These are phyloP conservation scores for Aureobasidium musti DNA, from an alignment of 2,329 filamentous ascomycete genomes.

Conservation along the genomic window DNA sequence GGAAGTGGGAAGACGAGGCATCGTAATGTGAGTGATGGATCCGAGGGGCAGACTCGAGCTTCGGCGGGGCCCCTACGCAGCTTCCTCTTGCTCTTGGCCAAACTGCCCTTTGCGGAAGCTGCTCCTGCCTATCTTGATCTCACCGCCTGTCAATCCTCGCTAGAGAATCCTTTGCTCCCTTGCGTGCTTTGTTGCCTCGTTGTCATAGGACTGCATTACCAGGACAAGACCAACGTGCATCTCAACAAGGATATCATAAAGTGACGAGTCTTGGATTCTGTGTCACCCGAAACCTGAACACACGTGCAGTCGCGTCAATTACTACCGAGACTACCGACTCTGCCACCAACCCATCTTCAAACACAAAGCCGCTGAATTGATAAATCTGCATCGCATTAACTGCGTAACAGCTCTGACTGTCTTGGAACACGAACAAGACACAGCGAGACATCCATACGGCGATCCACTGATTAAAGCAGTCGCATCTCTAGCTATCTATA, in stretches of 20 bases:
- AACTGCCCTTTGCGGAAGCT: background rate
- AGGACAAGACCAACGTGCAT: constrained; percentile 4
- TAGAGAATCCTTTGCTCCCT: background rate
- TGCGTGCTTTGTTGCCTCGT: background rate
- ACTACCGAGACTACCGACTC: background rate
- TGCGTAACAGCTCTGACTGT: background rate
- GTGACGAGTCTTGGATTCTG: background rate
- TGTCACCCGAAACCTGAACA: background rate
- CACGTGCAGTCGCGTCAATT: background rate
- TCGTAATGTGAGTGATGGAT: constrained; percentile 18
- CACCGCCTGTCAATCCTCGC: constrained; percentile 3
- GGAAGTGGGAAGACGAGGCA: constrained; percentile 26
- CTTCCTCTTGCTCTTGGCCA: constrained; percentile 9
- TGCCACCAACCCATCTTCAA: background rate
- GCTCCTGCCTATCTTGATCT: background rate
- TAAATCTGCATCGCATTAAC: background rate
- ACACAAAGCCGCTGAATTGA: background rate
- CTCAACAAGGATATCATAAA: background rate
- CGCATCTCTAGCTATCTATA: background rate
- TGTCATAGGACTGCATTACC: background rate
- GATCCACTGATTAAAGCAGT: background rate
- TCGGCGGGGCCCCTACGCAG: constrained; percentile 13
- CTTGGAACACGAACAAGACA: background rate
- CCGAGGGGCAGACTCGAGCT: constrained; percentile 23
- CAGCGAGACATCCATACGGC: background rate